These are phyloP conservation scores for Crocinoboletus sp. DNA, from an alignment of 1,284 basidiomycete species.

Conservation along the genomic window DNA sequence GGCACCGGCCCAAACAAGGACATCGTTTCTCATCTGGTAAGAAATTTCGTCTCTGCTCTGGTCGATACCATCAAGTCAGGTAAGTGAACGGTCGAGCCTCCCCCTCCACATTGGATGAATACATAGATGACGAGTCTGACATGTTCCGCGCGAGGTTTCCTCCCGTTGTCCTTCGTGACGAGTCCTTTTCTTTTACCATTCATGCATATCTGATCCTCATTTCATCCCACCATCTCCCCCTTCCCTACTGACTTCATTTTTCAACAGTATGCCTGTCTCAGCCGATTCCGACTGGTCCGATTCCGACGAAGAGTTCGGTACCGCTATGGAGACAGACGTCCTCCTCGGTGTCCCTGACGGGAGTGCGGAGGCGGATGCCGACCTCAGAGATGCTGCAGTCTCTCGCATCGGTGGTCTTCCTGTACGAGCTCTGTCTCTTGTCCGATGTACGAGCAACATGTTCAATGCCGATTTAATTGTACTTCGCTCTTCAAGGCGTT, in stretches of 20 bases:
- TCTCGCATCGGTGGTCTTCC: slow-evolving; percentile 83
- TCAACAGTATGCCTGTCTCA: slow-evolving; percentile 34
- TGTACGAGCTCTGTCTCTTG: slow-evolving; percentile 59
- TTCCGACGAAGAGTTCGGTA: slow-evolving; percentile 57
- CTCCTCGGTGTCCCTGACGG: slow-evolving; percentile 77
- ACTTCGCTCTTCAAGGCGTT: slow-evolving; percentile 46
- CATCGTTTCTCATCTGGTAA: slow-evolving; percentile 20
- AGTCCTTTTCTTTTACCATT: slow-evolving; percentile 71
- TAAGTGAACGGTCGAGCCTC: slow-evolving; percentile 23
- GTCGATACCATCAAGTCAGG: slow-evolving; percentile 18
- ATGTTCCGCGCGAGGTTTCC: slow-evolving; percentile 54
- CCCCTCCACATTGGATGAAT: slow-evolving; percentile 50
- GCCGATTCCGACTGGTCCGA: slow-evolving; percentile 69
- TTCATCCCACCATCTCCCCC: slow-evolving; percentile 11
- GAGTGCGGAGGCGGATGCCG: slow-evolving; percentile 46
- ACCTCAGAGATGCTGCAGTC: slow-evolving; percentile 67
- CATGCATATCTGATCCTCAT: slow-evolving; percentile 76
- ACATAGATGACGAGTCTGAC: slow-evolving; percentile 90
- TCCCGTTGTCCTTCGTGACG: slow-evolving; percentile 54
- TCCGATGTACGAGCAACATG: slow-evolving; percentile 33
- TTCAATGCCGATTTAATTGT: slow-evolving; percentile 29
- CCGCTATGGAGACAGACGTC: slow-evolving; percentile 64
- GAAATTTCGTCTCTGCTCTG: neutral
- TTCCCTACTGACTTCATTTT: slow-evolving; percentile 20
- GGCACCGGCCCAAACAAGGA: slow-evolving; percentile 15